Conservation (phyloP, 2,329 filamentous ascomycete species). For the Pezicula carpinea region DNA sequence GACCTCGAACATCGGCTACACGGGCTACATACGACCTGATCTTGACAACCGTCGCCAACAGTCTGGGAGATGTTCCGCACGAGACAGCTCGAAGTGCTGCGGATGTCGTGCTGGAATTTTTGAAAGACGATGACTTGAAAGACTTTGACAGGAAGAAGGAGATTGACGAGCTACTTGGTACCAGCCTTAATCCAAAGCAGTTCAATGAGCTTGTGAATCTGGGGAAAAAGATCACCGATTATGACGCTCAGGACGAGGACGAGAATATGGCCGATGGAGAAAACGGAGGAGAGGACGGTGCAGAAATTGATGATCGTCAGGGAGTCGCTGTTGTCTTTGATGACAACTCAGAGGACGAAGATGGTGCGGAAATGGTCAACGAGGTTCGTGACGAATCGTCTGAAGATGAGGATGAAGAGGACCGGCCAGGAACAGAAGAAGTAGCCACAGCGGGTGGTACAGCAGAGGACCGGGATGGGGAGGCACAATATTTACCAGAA, state of each 20-base stretch:
- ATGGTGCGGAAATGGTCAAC: slow-evolving; percentile 69
- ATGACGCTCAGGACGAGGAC: slow-evolving; percentile 93
- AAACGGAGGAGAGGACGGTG: slow-evolving; percentile 60
- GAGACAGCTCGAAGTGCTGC: slow-evolving; percentile 91
- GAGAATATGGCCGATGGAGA: slow-evolving; percentile 75
- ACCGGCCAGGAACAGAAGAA: slow-evolving; percentile 47
- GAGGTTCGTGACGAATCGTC: slow-evolving; percentile 87
- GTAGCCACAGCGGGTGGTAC: slow-evolving; percentile 46
- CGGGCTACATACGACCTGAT: slow-evolving; percentile 93
- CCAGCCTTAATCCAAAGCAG: slow-evolving; percentile 75
- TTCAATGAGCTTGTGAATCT: slow-evolving; percentile 97
- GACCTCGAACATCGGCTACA: slow-evolving; percentile 85
- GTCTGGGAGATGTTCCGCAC: slow-evolving; percentile 87
- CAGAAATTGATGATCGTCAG: slow-evolving; percentile 87
- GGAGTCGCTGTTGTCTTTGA: slow-evolving; percentile 98
- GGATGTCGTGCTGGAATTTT: slow-evolving; percentile 81
- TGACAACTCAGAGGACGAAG: slow-evolving; percentile 81
- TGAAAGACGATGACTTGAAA: slow-evolving; percentile 94
- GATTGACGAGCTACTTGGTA: slow-evolving; percentile 88
- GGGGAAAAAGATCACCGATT: slow-evolving; percentile 98
- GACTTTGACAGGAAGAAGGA: slow-evolving; percentile 99
- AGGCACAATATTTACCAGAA: slow-evolving; percentile 45
- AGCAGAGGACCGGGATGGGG: slow-evolving; percentile 42
- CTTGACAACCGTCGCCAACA: slow-evolving; percentile 80
- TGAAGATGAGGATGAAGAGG: slow-evolving; percentile 69